These are phyloP conservation scores for Carpediemonas membranifera DNA, from an alignment of 78 protist species.

Conservation along the genomic window DNA sequence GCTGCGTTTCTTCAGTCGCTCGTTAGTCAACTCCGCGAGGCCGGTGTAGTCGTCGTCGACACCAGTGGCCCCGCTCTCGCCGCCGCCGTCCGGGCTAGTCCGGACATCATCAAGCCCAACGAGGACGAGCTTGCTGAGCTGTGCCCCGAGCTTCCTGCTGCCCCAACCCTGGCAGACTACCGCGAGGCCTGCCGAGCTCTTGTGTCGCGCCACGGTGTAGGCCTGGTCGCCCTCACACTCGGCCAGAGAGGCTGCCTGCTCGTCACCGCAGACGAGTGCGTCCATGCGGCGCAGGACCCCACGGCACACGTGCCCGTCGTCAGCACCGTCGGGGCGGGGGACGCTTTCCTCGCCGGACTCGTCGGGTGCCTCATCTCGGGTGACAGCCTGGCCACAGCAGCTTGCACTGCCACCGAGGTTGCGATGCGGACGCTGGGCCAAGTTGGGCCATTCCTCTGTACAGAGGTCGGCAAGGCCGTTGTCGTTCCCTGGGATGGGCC, in stretches of 20 bases:
- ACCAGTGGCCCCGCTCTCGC: background rate
- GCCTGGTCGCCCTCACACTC: background rate
- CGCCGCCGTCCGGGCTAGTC: constrained; percentile 1
- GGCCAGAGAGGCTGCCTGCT: background rate
- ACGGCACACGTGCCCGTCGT: background rate
- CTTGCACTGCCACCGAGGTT: too few relatives aligned
- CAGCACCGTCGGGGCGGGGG: constrained; percentile 1
- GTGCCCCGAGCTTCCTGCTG: background rate
- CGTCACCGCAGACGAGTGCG: background rate
- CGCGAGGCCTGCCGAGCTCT: background rate
- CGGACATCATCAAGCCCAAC: constrained; percentile 8
- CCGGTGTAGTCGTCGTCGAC: too few relatives aligned
- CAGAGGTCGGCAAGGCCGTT: too few relatives aligned
- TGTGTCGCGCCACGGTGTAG: background rate
- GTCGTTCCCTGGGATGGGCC: too few relatives aligned
- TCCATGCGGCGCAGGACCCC: constrained; percentile 5
- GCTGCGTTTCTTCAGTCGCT: too few relatives aligned
- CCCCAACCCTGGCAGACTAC: background rate
- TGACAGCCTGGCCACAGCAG: too few relatives aligned
- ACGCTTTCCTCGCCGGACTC: constrained; percentile 12
- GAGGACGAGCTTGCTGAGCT: background rate
- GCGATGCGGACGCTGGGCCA: too few relatives aligned
- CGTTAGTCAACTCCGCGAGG: too few relatives aligned
- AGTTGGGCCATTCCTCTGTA: too few relatives aligned
- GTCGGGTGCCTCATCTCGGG: too few relatives aligned